phyloP scores from a whole-genome alignment of 352 stramenopile species.

The Phytopythium litorale region DNA sequence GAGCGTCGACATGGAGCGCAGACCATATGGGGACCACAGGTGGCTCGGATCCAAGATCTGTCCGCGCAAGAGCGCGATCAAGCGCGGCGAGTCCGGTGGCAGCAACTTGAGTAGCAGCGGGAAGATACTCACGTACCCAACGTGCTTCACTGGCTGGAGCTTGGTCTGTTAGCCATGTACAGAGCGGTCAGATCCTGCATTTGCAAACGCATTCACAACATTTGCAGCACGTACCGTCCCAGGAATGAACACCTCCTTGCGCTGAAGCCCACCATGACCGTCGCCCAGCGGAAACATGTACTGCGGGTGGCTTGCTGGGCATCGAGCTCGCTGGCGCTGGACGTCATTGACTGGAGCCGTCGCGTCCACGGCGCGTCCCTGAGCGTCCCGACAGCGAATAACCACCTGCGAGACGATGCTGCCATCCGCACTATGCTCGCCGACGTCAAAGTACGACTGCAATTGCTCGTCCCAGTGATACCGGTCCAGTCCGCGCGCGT shows the following conservation, averaged over 20 bases:
- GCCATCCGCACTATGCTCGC: conserved; percentile 72
- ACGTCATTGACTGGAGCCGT: conserved; percentile 34
- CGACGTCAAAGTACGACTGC: conserved; percentile 79
- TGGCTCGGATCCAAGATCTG: conserved; percentile 59
- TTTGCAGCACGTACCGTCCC: conserved; percentile 21
- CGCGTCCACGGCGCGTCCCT: conserved; percentile 37
- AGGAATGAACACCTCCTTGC: conserved; percentile 67
- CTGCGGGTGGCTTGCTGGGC: conserved; percentile 52
- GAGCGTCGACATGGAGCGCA: conserved; percentile 84
- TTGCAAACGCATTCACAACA: neutral
- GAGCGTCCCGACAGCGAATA: conserved; percentile 59
- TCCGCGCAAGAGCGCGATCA: conserved; percentile 42
- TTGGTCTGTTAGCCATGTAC: conserved; percentile 20
- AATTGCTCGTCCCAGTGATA: conserved; percentile 70
- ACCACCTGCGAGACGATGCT: conserved; percentile 61
- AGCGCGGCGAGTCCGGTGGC: conserved; percentile 55
- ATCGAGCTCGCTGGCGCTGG: conserved; percentile 30
- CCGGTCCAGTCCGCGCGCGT: conserved; percentile 38
- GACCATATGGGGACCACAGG: conserved; percentile 71
- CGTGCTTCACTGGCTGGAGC: conserved; percentile 72
- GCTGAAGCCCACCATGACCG: conserved; percentile 66
- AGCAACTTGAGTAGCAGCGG: conserved; percentile 78
- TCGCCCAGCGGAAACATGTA: conserved; percentile 82
- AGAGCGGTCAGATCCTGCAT: conserved; percentile 2
- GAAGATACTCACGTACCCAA: conserved; percentile 89